Evolutionary conservation across 306 rosid species (phyloP).

Genomic region (Fragaria vesca): DNA sequence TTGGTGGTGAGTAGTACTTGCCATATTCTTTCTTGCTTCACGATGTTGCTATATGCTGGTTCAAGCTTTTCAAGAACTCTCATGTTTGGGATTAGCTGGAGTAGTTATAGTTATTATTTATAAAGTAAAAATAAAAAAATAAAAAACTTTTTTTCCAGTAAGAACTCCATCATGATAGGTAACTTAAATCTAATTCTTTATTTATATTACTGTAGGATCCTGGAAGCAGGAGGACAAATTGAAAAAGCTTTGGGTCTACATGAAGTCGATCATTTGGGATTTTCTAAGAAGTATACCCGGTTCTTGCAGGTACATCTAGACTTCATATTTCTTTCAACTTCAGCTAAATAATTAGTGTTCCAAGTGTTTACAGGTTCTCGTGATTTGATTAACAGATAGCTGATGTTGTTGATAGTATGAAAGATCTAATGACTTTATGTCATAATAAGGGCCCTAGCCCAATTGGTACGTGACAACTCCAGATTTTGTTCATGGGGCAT

Average conservation of each 20-base stretch:
- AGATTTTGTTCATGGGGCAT: not conserved
- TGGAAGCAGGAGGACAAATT: slow-evolving; percentile 20
- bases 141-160: not conserved
- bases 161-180: not conserved
- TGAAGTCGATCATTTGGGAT: slow-evolving; percentile 25
- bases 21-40: not conserved
- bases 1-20: not conserved
- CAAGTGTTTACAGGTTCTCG: slow-evolving; percentile 1
- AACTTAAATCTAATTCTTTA: not conserved
- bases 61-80: not conserved
- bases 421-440: slow-evolving; percentile 40
- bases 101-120: not conserved
- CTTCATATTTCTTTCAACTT: slow-evolving; percentile 5
- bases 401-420: slow-evolving; percentile 37
- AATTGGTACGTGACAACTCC: slow-evolving; percentile 34
- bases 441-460: slow-evolving; percentile 30
- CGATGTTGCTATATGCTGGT: not conserved
- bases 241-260: slow-evolving; percentile 21
- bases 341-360: not conserved
- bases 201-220: slow-evolving; percentile 24
- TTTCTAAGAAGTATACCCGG: slow-evolving; percentile 28
- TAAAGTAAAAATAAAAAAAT: too few species aligned
- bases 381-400: slow-evolving; percentile 32
- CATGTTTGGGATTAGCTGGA: not conserved
- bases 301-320: slow-evolving; percentile 28